Base-by-base conservation (phyloP, 2,329 filamentous ascomycete species). In the Diplocarpon rosae region DNA sequence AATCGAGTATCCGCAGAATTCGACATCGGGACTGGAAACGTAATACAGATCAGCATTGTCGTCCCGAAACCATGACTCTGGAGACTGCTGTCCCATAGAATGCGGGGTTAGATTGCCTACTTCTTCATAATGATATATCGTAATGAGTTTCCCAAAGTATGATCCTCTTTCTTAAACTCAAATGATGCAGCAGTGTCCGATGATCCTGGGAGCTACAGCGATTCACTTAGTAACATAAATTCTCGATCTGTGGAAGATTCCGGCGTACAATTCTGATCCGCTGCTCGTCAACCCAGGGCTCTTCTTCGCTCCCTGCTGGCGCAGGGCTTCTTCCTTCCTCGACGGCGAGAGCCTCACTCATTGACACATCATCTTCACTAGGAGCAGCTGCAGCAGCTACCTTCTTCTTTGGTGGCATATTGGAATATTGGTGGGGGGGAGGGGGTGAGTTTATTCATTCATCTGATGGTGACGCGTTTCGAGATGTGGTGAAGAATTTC, bases 71-170 rank as follows among this genome's bases (percentile, higher is more conserved):
- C 14, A 17, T 15, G 28, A 16, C 9, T 16, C n/a, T 32, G 30
- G 11, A 32, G 30, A 14, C 11, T 3, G 11, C 5, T n/a, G 3
- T 12, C 24, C 27, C 24, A 16, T 13, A 38, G 16, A 36, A 37
- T 15, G 28, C 16, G 41, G 30, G 40, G 15, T 10, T n/a, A 14
- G 16, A 10, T 27, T 41, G 12, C 61, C 53, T 70, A 95, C 90
- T 98, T 98, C 69, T 96, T 96, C 85, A 95, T 95, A 59, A 98
- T 93, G 52, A 95, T 83, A 63, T 89, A 96, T 59, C 92, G 77
- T 56, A 98, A 68, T 9, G 89, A 87, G 65, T 98, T 98, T 24
- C 92, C 92, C 42, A 98, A 71, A 0, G 92, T 98, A 66, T 98
- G 92, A 35, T 93, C 88, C 68, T 98, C 92, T 37, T 86, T 81